Evolutionary conservation across 768 basidiomycete genomes (phyloP), one percentile per base, ranked within the genome.

Genomic region (Tylopilus sp.): DNA sequence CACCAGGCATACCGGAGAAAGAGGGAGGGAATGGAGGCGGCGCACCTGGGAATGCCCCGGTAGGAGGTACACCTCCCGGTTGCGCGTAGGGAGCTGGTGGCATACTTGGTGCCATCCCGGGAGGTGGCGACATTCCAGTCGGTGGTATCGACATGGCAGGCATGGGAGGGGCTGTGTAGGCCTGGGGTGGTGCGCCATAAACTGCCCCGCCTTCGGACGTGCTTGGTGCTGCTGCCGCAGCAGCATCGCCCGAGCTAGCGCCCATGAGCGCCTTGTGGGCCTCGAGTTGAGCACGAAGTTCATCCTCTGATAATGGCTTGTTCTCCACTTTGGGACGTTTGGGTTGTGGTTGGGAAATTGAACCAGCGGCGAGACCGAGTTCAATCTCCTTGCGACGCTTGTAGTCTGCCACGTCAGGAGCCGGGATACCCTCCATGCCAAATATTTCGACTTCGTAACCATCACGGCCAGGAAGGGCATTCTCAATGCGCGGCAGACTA

Each of bases 391-490:
- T 97, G 57, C 91, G 85, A 47, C 92, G 87, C 66, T 91, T 95
- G 79, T 95, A 98, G 69, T 95, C 95, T 12, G 91, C 93, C 18
- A 95, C 81, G 69, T 95, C 95, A 30, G 92, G 90, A 4, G 86
- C 87, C 8, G 94, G 94, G 44, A 98, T 93, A 48, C 95, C 97
- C 67, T 97, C 95, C 97, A 99, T 98, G 21, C 97, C 97, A 58
- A 98, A 98, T 43, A 99, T 98, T 72, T 99, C 97, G 33, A 99
- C 88, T 67, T 98, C 95, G 61, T 98, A 98, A 2, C 95, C 93
- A 71, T 98, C 95, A 30, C 97, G 85, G 25, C 95, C 95, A 9
- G 95, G 93, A 3, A 99, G 75, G 0, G 95, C 95, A 66, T 98
- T 98, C 50, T 97, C 95, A 22, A 99, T 93, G 18, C 95, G 90